A percentile compares a stretch with the other conserved stretches of the same genome.
Conservation (phyloP, 2,329 filamentous ascomycete genomes). For the Elsinoe batatas region DNA sequence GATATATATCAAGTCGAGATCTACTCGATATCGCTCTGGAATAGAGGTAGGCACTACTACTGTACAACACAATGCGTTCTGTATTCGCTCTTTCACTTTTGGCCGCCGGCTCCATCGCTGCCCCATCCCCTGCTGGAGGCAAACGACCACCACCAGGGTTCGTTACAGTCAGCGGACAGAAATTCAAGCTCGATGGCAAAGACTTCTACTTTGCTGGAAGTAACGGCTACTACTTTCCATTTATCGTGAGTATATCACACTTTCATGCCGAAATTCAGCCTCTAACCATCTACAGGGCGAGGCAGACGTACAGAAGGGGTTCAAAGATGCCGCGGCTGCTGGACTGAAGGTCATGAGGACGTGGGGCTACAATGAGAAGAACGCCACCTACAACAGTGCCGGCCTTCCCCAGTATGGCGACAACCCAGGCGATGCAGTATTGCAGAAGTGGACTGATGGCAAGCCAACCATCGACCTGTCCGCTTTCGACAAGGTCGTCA, state of each 20-base stretch:
- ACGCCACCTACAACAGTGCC: slow-evolving; percentile 34
- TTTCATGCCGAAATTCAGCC: not conserved
- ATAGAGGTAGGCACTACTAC: not conserved
- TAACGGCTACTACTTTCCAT: slow-evolving; percentile 50
- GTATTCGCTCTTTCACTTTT: slow-evolving; percentile 2
- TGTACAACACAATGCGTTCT: not conserved
- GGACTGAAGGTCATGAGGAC: slow-evolving; percentile 46
- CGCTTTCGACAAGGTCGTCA: slow-evolving; percentile 44
- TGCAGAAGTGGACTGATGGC: slow-evolving; percentile 42
- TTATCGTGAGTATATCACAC: slow-evolving; percentile 25
- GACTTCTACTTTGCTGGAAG: slow-evolving; percentile 49
- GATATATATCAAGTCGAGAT: not conserved
- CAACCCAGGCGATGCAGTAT: slow-evolving; percentile 37
- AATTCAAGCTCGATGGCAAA: slow-evolving; percentile 46
- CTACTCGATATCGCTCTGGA: not conserved
- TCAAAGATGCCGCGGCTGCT: slow-evolving; percentile 38
- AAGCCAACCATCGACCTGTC: slow-evolving; percentile 35
- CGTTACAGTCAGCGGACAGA: slow-evolving; percentile 40
- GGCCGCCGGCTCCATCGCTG: not conserved
- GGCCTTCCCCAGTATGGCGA: slow-evolving; percentile 45
- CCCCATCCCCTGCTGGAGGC: not conserved
- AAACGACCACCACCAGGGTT: slow-evolving; percentile 30
- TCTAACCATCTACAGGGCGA: slow-evolving; percentile 31
- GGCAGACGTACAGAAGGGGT: slow-evolving; percentile 38
- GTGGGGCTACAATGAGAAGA: slow-evolving; percentile 51